Percentiles rank a stretch among this genome's conserved stretches.
Evolutionary conservation across 305 asterid species (phyloP).

Genomic region (Fraxinus angustifolia): DNA sequence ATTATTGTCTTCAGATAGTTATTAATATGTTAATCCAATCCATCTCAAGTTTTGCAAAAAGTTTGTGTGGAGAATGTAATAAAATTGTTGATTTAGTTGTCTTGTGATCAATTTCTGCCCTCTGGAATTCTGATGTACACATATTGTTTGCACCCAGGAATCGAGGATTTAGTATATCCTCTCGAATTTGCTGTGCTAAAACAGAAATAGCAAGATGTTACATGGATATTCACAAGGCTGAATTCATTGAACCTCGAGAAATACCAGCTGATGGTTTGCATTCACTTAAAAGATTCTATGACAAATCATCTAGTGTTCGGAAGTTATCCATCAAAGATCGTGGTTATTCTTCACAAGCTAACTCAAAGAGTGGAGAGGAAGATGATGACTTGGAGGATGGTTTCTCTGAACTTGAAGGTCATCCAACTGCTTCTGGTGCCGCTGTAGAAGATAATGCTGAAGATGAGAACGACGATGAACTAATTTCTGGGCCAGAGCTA

Average conservation of each 20-base stretch:
- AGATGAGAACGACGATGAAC: constrained; percentile 33
- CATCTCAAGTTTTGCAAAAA: not conserved
- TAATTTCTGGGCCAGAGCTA: constrained; percentile 35
- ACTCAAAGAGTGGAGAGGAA: constrained; percentile 17
- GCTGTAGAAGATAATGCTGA: constrained; percentile 19
- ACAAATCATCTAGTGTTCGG: constrained; percentile 24
- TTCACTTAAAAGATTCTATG: constrained; percentile 33
- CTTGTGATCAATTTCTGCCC: not conserved
- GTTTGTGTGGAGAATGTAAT: not conserved
- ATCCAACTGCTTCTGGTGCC: constrained; percentile 21
- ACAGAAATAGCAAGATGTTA: constrained; percentile 34
- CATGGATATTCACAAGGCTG: constrained; percentile 27
- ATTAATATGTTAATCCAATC: not conserved
- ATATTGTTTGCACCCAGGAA: constrained; percentile 41
- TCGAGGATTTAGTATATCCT: constrained; percentile 33
- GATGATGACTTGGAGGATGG: constrained; percentile 48
- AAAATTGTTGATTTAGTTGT: not conserved
- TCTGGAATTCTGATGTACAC: constrained; percentile 14
- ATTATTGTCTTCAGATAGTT: not conserved
- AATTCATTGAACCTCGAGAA: constrained; percentile 24
- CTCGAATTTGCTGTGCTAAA: constrained; percentile 34
- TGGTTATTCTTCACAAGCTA: constrained; percentile 51
- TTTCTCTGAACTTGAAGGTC: constrained; percentile 58
- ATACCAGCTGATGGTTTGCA: constrained; percentile 27
- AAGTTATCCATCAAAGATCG: constrained; percentile 26